A percentile compares a stretch with the other conserved stretches of the same genome.
phyloP scores from a whole-genome alignment of 2,329 filamentous ascomycete genomes.

The Helicocarpus griseus region DNA sequence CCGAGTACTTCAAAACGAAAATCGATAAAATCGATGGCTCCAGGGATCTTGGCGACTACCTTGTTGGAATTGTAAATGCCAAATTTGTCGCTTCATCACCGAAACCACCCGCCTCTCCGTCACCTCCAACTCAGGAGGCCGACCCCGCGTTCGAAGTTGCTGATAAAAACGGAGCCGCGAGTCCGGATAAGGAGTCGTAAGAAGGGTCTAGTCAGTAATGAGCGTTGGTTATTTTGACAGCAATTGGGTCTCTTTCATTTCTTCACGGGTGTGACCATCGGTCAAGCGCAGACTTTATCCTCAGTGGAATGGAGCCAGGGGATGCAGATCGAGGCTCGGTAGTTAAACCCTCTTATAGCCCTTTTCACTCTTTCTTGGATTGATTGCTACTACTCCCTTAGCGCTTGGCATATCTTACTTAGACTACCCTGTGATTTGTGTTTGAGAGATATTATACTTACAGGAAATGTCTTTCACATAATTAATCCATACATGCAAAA shows the following conservation, averaged over 20 bases:
- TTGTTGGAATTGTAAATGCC: constrained; percentile 43
- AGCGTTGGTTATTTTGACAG: too few relatives aligned
- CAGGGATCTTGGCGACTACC: constrained; percentile 59
- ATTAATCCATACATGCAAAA: too few relatives aligned
- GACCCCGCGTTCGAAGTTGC: neutral
- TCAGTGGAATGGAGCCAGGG: too few relatives aligned
- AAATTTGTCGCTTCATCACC: constrained; percentile 23
- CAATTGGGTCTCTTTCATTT: too few relatives aligned
- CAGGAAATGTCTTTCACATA: neutral
- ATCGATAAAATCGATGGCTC: constrained; percentile 73
- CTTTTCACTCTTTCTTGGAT: neutral
- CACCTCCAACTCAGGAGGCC: neutral
- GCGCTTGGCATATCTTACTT: neutral
- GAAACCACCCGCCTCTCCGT: constrained; percentile 1
- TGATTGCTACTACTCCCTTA: neutral
- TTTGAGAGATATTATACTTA: neutral
- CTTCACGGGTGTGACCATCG: too few relatives aligned
- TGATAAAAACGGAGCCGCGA: neutral
- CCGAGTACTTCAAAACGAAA: constrained; percentile 60
- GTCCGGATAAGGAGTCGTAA: neutral
- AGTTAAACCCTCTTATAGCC: neutral
- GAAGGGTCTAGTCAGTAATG: neutral
- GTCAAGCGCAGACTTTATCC: too few relatives aligned
- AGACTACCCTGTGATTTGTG: neutral
- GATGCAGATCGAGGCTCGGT: neutral